phyloP scores from a whole-genome alignment of 2,329 filamentous ascomycete species.

The Hirsutella minnesotensis region DNA sequence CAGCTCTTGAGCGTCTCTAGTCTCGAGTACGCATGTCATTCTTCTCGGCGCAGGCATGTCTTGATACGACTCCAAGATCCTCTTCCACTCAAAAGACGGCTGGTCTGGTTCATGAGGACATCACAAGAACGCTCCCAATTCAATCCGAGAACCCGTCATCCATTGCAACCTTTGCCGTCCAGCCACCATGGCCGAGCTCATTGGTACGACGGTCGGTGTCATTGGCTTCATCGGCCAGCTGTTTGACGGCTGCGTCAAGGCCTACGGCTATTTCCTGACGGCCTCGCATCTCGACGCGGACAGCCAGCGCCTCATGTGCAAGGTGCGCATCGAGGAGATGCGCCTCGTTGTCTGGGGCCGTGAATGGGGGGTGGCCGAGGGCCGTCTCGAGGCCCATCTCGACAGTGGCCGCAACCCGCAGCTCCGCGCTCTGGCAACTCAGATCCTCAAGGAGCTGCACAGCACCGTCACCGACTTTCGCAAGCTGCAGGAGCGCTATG shows the following conservation, averaged over 20 bases:
- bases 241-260: conserved; percentile 33
- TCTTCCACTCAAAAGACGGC: not conserved
- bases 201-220: conserved; percentile 30
- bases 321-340: conserved; percentile 38
- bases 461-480: conserved; percentile 31
- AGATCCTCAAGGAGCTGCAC: conserved; percentile 30
- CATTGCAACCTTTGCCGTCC: too few species aligned
- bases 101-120: too few species aligned
- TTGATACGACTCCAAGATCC: too few species aligned
- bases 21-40: too few species aligned
- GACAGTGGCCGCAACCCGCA: conserved; percentile 22
- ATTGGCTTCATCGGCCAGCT: conserved; percentile 33
- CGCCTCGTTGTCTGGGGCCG: conserved; percentile 33
- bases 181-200: conserved; percentile 20
- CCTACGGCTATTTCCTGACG: conserved; percentile 31
- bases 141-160: too few species aligned
- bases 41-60: too few species aligned
- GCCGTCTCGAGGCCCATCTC: conserved; percentile 29
- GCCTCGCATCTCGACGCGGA: conserved; percentile 30
- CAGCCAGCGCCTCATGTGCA: conserved; percentile 31
- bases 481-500: conserved; percentile 29
- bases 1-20: too few species aligned
- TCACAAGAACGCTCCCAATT: too few species aligned
- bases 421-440: conserved; percentile 25
- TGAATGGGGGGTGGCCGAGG: conserved; percentile 35